Conservation (phyloP, 2,329 filamentous ascomycete species). For the Fusarium fujikuroi region DNA sequence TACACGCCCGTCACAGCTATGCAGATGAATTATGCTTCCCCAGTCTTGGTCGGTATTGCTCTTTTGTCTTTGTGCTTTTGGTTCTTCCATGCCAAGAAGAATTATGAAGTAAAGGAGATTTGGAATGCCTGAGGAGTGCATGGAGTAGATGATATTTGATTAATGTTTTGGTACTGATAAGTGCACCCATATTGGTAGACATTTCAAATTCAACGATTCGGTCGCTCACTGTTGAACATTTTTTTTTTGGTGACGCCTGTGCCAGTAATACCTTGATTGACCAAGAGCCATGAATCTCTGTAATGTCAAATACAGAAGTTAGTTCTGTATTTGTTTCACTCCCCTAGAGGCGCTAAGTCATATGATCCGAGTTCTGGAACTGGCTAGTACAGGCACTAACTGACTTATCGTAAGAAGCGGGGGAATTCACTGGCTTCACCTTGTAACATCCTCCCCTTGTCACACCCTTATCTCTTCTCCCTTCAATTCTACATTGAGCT, state of each 20-base stretch:
- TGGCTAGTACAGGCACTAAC: not conserved
- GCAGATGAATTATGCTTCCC: conserved; percentile 10
- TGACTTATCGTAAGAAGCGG: not conserved
- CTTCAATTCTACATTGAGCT: not conserved
- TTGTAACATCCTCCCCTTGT: too few relatives aligned
- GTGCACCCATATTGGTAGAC: too few relatives aligned
- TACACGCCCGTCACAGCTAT: not conserved
- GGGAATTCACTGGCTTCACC: not conserved
- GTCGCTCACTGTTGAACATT: accelerated
- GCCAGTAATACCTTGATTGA: not conserved
- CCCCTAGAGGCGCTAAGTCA: not conserved
- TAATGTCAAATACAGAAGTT: not conserved
- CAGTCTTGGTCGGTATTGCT: not conserved
- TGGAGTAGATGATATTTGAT: too few relatives aligned
- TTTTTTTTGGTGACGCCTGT: accelerated
- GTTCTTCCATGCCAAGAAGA: not conserved
- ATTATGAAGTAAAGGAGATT: conserved; percentile 2
- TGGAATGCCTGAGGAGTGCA: not conserved
- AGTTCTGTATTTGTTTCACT: not conserved
- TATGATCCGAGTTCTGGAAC: not conserved
- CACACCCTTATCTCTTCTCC: not conserved
- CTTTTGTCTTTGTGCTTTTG: not conserved
- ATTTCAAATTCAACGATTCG: too few relatives aligned
- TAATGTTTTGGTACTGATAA: too few relatives aligned
- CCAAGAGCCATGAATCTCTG: not conserved